Percentiles rank a stretch among this genome's conserved stretches.
These are phyloP conservation scores for Setomelanomma holmii DNA, from an alignment of 2,329 filamentous ascomycete genomes.

Conservation along the genomic window DNA sequence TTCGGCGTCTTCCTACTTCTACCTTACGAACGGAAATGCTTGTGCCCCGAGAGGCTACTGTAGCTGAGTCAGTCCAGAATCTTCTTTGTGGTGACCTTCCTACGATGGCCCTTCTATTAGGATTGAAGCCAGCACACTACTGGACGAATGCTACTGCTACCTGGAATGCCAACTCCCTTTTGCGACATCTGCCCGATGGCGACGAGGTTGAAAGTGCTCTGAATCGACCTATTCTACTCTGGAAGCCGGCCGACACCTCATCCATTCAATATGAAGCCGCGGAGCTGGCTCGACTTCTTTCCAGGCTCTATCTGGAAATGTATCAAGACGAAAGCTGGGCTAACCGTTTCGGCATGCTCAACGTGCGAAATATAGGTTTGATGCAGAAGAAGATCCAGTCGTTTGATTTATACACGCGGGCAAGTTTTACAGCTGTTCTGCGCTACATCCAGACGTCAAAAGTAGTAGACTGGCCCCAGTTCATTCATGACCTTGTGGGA, in stretches of 20 bases:
- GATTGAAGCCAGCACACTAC: slow-evolving; percentile 47
- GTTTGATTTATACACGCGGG: slow-evolving; percentile 18
- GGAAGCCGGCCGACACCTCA: slow-evolving; percentile 4
- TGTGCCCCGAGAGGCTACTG: slow-evolving; percentile 39
- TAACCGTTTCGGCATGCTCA: background rate
- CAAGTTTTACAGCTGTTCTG: slow-evolving; percentile 16
- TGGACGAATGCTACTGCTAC: slow-evolving; percentile 17
- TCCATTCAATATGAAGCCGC: slow-evolving; percentile 51
- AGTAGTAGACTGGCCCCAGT: slow-evolving; percentile 5
- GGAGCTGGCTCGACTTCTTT: slow-evolving; percentile 13
- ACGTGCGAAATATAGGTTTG: background rate
- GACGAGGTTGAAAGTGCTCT: slow-evolving; percentile 15
- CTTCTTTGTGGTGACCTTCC: slow-evolving; percentile 58
- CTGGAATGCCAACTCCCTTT: slow-evolving; percentile 38
- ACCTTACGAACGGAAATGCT: slow-evolving; percentile 53
- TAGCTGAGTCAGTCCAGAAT: slow-evolving; percentile 45
- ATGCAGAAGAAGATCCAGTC: slow-evolving; percentile 22
- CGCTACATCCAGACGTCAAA: slow-evolving; percentile 3
- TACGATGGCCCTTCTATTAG: slow-evolving; percentile 60
- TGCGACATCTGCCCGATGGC: background rate
- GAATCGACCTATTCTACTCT: slow-evolving; percentile 27
- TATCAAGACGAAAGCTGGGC: slow-evolving; percentile 14
- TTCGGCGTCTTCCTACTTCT: slow-evolving; percentile 50
- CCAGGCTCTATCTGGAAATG: slow-evolving; percentile 18
- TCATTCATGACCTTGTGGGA: slow-evolving; percentile 5